Base-by-base conservation (phyloP, 805 yeast genomes). In the Lachancea nothofagi region DNA sequence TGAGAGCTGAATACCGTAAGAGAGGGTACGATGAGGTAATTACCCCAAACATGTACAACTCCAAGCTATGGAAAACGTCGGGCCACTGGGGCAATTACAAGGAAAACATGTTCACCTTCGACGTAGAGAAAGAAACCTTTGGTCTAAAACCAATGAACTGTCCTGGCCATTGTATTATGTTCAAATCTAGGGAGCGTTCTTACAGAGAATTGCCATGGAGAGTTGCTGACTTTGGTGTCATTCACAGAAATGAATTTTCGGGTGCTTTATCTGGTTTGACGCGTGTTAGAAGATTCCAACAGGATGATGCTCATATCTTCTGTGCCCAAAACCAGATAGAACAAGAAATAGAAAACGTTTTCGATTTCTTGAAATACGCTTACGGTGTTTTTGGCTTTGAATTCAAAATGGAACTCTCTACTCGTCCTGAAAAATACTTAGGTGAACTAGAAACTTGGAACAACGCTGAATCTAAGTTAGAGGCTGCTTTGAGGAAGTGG, bases 1-100 rank as follows among this genome's bases (percentile, higher is more conserved):
- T 93, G 68, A 78, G 90, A 69, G 61, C 65, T 40, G 95, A 93
- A 70, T 93, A 93, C 69, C 80, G 83, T 60, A 79, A 77, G 67
- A 83, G 98, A 67, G 97, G 97, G 28, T 93, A 84, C 65, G 96
- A 93, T 49, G 99, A 93, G 71, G 98, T 93, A 50, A 90, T 93
- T 62, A 89, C 98, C 46, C 99, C 99, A 58, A 93, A 93, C 72
- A 93, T 93, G 97, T 93, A 77, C 77, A 90, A 89, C 71, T 70
- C 97, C 46, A 90, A 90, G 67, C 75, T 93, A 57, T 93, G 99
- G 99, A 95, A 90, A 71, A 84, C 93, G 41, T 89, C 97, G 9
- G 98, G 98, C 51, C 98, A 93, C 67, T 93, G 97, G 98, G 94
- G 75, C 32, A 93, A 93, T 70, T 93, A 93, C 69, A 83, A 87